phyloP scores from a whole-genome alignment of 2,329 filamentous ascomycete genomes.

The Nigrospora oryzae region DNA sequence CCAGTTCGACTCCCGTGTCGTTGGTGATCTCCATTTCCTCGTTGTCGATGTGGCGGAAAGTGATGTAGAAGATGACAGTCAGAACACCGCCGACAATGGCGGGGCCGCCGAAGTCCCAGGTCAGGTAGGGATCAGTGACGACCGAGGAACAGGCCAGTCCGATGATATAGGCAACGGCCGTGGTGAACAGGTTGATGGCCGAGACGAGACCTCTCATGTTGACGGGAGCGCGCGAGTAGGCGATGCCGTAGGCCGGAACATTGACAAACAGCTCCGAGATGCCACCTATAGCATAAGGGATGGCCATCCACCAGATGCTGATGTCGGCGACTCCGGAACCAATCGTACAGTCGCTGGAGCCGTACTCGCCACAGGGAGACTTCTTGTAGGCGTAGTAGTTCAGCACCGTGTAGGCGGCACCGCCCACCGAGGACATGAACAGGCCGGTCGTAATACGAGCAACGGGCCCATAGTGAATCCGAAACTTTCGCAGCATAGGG shows the following conservation, averaged over 20 bases:
- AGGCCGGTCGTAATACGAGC: slow-evolving; percentile 42
- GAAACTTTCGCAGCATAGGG: slow-evolving; percentile 28
- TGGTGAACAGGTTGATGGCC: slow-evolving; percentile 38
- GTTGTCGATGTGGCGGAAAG: slow-evolving; percentile 35
- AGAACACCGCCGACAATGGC: slow-evolving; percentile 35
- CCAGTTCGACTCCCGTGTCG: slow-evolving; percentile 26
- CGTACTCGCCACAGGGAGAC: slow-evolving; percentile 31
- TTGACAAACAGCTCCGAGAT: slow-evolving; percentile 44
- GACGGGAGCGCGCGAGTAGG: slow-evolving; percentile 39
- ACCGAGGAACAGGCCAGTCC: slow-evolving; percentile 34
- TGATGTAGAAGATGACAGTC: slow-evolving; percentile 35
- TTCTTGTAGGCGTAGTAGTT: slow-evolving; percentile 32
- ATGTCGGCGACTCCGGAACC: slow-evolving; percentile 30
- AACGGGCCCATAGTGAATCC: slow-evolving; percentile 37
- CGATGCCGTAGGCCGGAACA: slow-evolving; percentile 41
- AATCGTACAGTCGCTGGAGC: slow-evolving; percentile 24
- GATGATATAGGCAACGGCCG: slow-evolving; percentile 35
- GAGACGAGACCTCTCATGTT: slow-evolving; percentile 44
- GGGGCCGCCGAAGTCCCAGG: slow-evolving; percentile 39
- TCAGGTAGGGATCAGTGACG: slow-evolving; percentile 38
- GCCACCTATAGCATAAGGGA: slow-evolving; percentile 41
- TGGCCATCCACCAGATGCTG: slow-evolving; percentile 48
- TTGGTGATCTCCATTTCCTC: slow-evolving; percentile 34
- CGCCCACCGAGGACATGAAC: slow-evolving; percentile 35
- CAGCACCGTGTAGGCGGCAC: slow-evolving; percentile 31